Conservation (phyloP, 129 eudicot genomes). For the Ambrosia trifida region DNA sequence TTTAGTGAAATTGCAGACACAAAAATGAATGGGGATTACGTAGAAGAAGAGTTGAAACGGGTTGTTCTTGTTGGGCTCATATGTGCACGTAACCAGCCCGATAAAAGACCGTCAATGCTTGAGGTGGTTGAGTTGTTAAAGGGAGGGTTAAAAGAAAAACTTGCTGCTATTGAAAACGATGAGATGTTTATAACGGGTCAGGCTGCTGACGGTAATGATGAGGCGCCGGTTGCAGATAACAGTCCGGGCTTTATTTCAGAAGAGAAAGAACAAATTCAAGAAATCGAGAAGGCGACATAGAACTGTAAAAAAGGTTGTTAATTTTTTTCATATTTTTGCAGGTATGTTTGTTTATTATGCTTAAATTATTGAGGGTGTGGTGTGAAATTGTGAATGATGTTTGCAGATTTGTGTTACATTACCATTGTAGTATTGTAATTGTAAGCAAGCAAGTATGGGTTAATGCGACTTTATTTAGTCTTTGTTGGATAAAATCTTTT, state of each 20-base stretch:
- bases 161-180: slow-evolving; percentile 55
- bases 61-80: slow-evolving; percentile 62
- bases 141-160: slow-evolving; percentile 67
- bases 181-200: slow-evolving; percentile 49
- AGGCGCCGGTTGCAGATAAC: slow-evolving; percentile 37
- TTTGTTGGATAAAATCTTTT: slow-evolving; percentile 1
- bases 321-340: neutral
- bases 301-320: neutral
- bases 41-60: slow-evolving; percentile 75
- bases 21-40: slow-evolving; percentile 63
- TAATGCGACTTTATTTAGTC: neutral
- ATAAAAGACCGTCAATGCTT: slow-evolving; percentile 76
- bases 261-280: neutral
- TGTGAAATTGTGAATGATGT: slow-evolving; percentile 9
- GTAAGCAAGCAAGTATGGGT: too few species aligned
- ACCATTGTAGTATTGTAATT: neutral
- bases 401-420: slow-evolving; percentile 13
- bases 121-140: slow-evolving; percentile 36
- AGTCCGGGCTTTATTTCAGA: neutral
- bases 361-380: slow-evolving; percentile 17
- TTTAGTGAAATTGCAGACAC: slow-evolving; percentile 77
- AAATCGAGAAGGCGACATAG: slow-evolving; percentile 10
- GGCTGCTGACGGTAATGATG: slow-evolving; percentile 35
- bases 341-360: neutral
- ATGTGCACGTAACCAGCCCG: slow-evolving; percentile 71